A percentile compares a stretch with the other conserved stretches of the same genome.
phyloP scores from a whole-genome alignment of 495 filamentous ascomycete species.

The Talaromyces borbonicus region DNA sequence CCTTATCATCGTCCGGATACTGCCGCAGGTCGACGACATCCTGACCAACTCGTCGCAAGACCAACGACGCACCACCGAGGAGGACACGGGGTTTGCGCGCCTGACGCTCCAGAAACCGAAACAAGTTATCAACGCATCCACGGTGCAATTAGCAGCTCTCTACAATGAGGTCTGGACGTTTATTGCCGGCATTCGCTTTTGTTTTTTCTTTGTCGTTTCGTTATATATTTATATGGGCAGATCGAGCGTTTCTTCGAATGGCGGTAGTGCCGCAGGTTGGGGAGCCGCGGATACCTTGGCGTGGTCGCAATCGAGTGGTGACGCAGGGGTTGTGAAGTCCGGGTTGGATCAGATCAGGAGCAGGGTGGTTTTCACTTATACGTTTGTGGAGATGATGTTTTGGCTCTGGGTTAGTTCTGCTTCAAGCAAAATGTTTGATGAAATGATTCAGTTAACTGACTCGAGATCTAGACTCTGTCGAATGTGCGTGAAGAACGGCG shows the following conservation, averaged over 20 bases:
- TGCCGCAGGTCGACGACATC: slow-evolving; percentile 31
- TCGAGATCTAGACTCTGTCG: slow-evolving; percentile 24
- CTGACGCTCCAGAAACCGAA: neutral
- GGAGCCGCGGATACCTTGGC: no score
- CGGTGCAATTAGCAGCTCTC: slow-evolving; percentile 29
- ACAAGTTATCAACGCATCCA: slow-evolving; percentile 14
- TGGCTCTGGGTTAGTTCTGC: slow-evolving; percentile 76
- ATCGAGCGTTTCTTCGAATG: slow-evolving; percentile 20
- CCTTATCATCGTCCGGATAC: slow-evolving; percentile 54
- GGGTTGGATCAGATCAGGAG: slow-evolving; percentile 59
- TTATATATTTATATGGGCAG: slow-evolving; percentile 60
- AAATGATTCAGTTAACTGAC: slow-evolving; percentile 14
- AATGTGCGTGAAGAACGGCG: slow-evolving; percentile 38
- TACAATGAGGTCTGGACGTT: slow-evolving; percentile 71
- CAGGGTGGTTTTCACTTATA: slow-evolving; percentile 70
- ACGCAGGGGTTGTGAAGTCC: slow-evolving; percentile 19
- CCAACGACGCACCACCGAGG: neutral
- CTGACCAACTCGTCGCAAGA: slow-evolving; percentile 8
- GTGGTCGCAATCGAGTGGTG: no score
- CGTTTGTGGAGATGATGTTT: slow-evolving; percentile 71
- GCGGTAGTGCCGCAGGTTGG: neutral
- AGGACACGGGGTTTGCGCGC: slow-evolving; percentile 10
- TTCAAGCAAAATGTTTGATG: slow-evolving; percentile 10
- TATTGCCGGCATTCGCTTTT: slow-evolving; percentile 57
- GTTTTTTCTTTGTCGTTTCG: slow-evolving; percentile 53